These are phyloP conservation scores for Hansenula lynferdii DNA, from an alignment of 1,139 yeast species.

Conservation along the genomic window DNA sequence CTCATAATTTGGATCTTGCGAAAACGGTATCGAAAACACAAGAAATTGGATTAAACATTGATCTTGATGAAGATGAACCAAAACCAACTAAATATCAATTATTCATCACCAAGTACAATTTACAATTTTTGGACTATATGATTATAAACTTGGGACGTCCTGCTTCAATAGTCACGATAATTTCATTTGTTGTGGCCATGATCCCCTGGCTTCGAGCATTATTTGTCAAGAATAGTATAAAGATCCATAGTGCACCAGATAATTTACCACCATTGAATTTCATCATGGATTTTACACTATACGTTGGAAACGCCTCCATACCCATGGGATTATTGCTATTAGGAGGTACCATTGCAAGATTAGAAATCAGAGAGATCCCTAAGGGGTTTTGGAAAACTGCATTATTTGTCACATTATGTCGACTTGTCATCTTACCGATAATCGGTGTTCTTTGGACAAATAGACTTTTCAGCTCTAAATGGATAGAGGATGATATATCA, in stretches of 20 bases:
- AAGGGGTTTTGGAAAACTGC: constrained; percentile 49
- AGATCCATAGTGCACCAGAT: constrained; percentile 74
- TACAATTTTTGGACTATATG: constrained; percentile 28
- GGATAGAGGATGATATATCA: constrained; percentile 46
- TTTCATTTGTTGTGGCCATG: constrained; percentile 66
- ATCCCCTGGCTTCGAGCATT: constrained; percentile 83
- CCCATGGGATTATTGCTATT: constrained; percentile 77
- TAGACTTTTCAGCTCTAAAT: constrained; percentile 39
- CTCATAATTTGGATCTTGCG: constrained; percentile 10
- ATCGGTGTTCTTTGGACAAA: constrained; percentile 57
- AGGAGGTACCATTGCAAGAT: constrained; percentile 83
- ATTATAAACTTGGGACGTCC: constrained; percentile 62
- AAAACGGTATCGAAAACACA: constrained; percentile 15
- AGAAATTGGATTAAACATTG: constrained; percentile 14
- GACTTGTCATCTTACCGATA: constrained; percentile 53
- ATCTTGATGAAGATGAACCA: constrained; percentile 2
- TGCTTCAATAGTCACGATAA: constrained; percentile 58
- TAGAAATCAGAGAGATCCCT: constrained; percentile 60
- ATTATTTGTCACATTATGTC: constrained; percentile 36
- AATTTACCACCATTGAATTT: constrained; percentile 77
- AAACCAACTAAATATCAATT: constrained; percentile 10
- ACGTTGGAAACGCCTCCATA: constrained; percentile 83
- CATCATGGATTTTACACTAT: constrained; percentile 70
- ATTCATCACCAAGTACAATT: constrained; percentile 28
- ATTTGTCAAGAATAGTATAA: constrained; percentile 44